Base-by-base conservation (phyloP, 2,329 filamentous ascomycete genomes). In the Cytospora schulzeri region DNA sequence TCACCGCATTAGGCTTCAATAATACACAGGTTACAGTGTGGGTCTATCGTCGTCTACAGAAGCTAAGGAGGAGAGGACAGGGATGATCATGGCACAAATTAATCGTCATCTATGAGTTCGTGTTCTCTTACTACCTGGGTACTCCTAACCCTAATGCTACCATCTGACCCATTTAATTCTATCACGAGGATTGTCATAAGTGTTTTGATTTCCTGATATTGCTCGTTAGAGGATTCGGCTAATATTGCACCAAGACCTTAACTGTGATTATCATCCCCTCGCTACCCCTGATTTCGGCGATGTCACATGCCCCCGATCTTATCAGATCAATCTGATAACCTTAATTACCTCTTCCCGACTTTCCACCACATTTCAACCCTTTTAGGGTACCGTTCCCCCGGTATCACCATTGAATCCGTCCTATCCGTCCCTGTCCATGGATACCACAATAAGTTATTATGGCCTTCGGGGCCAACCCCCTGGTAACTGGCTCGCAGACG, bases 301-400 rank as follows among this genome's bases (percentile, higher is more conserved):
- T 54, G 26, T 22, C 29, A 38, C 35, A 38, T 48, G n/a, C 26
- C 51, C 31, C 8, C 19, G 31, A 64, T 56, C 50, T 65, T 65
- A 65, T 65, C 63, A 65, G 63, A 65, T 65, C 28, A 31, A 62
- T 57, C 28, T 62, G 63, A 65, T 65, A 65, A 58, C 48, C 17
- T 24, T 53, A 11, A 26, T 9, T 24, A 22, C 17, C 45, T 41
- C 61, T 52, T 48, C 33, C 35, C 41, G 54, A 11, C 41, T 26
- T 45, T 63, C 48, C 55, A 51, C 55, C 12, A 41, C 61, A 58
- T 58, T 26, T 45, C 41, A 28, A 35, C 6, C 45, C 8, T 8
- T 8, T 48, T 48, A 48, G 45, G 6, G 45, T 48, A 48, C 45
- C 45, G 12, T 24, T 14, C n/a, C 11, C n/a, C n/a, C n/a, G 45